Evolutionary conservation across 768 basidiomycete species (phyloP).

Genomic region (Leccinum arenicola): DNA sequence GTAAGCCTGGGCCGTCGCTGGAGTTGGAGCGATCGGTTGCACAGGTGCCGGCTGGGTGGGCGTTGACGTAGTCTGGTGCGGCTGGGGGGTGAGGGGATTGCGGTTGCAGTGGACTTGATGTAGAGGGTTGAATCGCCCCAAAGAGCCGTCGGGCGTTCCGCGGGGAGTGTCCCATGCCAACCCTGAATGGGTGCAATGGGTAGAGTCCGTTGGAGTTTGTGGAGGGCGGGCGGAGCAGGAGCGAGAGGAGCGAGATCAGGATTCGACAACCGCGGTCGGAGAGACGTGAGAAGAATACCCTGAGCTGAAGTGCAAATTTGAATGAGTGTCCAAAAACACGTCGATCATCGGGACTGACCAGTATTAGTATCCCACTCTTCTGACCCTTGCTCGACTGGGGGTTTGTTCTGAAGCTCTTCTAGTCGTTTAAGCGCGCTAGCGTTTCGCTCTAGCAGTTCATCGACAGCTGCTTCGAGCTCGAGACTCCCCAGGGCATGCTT

Average conservation of each 20-base stretch:
- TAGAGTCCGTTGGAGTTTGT: slow-evolving; percentile 60
- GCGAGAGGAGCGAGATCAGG: slow-evolving; percentile 46
- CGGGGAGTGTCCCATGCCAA: slow-evolving; percentile 74
- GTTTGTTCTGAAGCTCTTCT: slow-evolving; percentile 26
- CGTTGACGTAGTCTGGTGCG: slow-evolving; percentile 31
- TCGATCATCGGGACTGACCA: slow-evolving; percentile 42
- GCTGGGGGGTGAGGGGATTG: slow-evolving; percentile 28
- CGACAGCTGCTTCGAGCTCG: slow-evolving; percentile 66
- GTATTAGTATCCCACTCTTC: slow-evolving; percentile 58
- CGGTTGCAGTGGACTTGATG: slow-evolving; percentile 46
- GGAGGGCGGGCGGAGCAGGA: slow-evolving; percentile 62
- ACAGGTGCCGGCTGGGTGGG: slow-evolving; percentile 24
- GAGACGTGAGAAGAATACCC: slow-evolving; percentile 68
- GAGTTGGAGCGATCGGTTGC: slow-evolving; percentile 23
- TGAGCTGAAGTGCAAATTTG: slow-evolving; percentile 49
- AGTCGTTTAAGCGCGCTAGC: slow-evolving; percentile 48
- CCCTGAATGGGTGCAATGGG: slow-evolving; percentile 53
- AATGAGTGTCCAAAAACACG: not conserved
- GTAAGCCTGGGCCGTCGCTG: slow-evolving; percentile 29
- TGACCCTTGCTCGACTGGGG: slow-evolving; percentile 58
- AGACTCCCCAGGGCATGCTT: slow-evolving; percentile 59
- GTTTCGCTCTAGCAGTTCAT: slow-evolving; percentile 67
- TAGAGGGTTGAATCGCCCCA: slow-evolving; percentile 75
- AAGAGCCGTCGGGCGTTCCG: slow-evolving; percentile 54
- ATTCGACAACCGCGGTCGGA: slow-evolving; percentile 62